Conservation (phyloP, 2,329 filamentous ascomycete genomes). For the Aspergillus versicolor region DNA sequence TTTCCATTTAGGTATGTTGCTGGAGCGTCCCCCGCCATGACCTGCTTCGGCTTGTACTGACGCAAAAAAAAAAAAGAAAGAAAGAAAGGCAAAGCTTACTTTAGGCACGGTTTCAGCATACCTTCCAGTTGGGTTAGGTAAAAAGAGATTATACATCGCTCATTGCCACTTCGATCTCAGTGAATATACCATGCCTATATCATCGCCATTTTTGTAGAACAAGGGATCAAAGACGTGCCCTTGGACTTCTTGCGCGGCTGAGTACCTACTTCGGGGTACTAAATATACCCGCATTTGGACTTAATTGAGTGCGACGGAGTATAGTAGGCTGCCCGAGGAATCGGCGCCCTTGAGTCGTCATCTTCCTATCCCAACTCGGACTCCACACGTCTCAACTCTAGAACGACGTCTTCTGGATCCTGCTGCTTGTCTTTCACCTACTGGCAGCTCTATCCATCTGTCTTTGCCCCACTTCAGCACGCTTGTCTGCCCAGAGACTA, state of each 20-base stretch:
- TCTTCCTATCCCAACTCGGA: constrained; percentile 1
- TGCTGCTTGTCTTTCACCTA: constrained; percentile 6
- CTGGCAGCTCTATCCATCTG: constrained; percentile 6
- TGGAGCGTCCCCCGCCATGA: not conserved
- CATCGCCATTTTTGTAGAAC: not conserved
- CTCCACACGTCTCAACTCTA: constrained; percentile 1
- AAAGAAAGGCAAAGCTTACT: constrained; percentile 7
- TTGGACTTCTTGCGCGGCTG: not conserved
- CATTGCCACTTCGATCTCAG: not conserved
- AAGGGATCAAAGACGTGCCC: not conserved
- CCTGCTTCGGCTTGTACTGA: constrained; percentile 8
- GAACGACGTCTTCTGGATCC: constrained; percentile 2
- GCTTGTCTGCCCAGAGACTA: not conserved
- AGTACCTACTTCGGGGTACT: not conserved
- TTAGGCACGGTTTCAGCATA: not conserved
- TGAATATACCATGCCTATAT: constrained; percentile 6
- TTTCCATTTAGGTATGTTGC: not conserved
- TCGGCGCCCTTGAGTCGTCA: not conserved
- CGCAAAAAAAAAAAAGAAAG: constrained; percentile 6
- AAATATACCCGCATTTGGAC: constrained; percentile 1
- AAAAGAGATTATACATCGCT: not conserved
- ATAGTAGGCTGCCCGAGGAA: not conserved
- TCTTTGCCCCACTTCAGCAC: constrained; percentile 8
- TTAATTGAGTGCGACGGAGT: not conserved
- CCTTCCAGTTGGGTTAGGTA: not conserved